Evolutionary conservation across 148 eudicot species (phyloP).

Genomic region (Agrostemma githago): DNA sequence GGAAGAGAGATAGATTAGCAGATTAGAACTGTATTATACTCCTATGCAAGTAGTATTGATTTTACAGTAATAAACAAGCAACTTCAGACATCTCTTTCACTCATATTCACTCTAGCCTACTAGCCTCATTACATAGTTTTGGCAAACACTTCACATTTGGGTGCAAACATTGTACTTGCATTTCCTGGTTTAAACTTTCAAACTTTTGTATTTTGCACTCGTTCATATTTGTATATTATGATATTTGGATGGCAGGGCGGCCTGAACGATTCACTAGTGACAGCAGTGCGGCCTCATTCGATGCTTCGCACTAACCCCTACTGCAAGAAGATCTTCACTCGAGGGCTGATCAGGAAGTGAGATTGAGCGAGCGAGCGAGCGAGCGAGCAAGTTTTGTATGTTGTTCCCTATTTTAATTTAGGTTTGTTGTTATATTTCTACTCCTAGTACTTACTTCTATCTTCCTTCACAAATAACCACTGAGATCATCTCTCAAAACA

Average conservation of each 20-base stretch:
- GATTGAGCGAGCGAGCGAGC: no score
- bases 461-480: conserved; percentile 14
- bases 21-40: background rate
- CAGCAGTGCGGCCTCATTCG: conserved; percentile 49
- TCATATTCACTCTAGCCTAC: background rate
- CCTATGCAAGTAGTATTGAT: background rate
- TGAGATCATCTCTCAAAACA: background rate
- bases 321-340: conserved; percentile 61
- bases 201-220: background rate
- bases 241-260: conserved; percentile 34
- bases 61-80: no score
- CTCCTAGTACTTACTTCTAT: no score
- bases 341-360: conserved; percentile 58
- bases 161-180: no score
- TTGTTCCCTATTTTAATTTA: conserved; percentile 14
- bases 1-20: background rate
- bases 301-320: conserved; percentile 52
- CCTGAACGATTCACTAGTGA: conserved; percentile 34
- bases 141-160: no score
- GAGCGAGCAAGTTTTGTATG: conserved; percentile 21
- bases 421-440: conserved; percentile 23
- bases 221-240: background rate
- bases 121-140: background rate
- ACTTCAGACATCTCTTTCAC: no score
- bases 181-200: background rate